Conservation (phyloP, 805 yeast genomes). For the Hanseniaspora pseudoguilliermondii region DNA sequence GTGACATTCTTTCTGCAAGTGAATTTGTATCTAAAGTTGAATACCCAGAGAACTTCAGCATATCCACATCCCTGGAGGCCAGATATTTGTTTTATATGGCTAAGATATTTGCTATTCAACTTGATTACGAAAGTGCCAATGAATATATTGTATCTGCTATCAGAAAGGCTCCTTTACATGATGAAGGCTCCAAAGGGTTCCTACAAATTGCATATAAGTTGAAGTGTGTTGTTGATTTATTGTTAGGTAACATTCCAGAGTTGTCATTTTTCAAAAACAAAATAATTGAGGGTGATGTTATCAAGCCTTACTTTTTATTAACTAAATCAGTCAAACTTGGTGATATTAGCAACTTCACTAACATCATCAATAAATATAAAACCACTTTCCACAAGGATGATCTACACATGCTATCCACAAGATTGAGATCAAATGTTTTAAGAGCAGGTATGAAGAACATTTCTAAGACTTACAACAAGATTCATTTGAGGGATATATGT, state of each 20-base stretch:
- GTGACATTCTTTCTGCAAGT: conserved; percentile 77
- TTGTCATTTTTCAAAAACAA: conserved; percentile 63
- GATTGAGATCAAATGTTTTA: conserved; percentile 92
- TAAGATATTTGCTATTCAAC: conserved; percentile 80
- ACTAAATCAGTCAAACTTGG: conserved; percentile 89
- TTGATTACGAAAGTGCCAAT: conserved; percentile 81
- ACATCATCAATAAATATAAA: conserved; percentile 53
- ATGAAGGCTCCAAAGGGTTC: conserved; percentile 72
- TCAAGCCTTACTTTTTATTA: conserved; percentile 72
- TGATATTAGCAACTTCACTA: conserved; percentile 68
- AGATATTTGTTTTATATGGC: conserved; percentile 86
- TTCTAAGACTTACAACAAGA: conserved; percentile 78
- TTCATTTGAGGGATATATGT: conserved; percentile 87
- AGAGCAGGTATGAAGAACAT: conserved; percentile 94
- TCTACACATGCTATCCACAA: conserved; percentile 67
- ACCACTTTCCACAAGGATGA: conserved; percentile 57
- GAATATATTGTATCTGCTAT: conserved; percentile 89
- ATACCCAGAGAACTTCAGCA: conserved; percentile 56
- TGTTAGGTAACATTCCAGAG: conserved; percentile 95
- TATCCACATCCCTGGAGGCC: conserved; percentile 78
- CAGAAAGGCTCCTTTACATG: conserved; percentile 82
- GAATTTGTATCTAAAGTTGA: conserved; percentile 80
- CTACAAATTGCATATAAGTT: conserved; percentile 81
- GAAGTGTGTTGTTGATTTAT: conserved; percentile 73
- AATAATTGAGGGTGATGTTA: conserved; percentile 38